These are phyloP conservation scores for Beauveria scarabaeidicola DNA, from an alignment of 2,329 filamentous ascomycete species.

Conservation along the genomic window DNA sequence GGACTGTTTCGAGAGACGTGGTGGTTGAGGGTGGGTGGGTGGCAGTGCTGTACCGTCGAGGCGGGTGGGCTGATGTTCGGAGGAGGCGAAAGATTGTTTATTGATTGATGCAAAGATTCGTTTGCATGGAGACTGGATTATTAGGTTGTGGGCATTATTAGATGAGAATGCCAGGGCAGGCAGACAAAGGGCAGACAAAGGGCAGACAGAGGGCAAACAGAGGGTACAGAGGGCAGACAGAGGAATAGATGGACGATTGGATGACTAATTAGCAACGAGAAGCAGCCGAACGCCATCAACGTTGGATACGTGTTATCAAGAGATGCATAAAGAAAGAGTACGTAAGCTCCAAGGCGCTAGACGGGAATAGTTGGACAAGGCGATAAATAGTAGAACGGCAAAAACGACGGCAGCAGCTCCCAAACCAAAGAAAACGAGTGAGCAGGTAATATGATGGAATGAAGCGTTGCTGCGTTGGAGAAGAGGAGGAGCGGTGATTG, in stretches of 20 bases:
- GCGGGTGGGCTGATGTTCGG: not conserved
- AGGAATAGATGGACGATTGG: not conserved
- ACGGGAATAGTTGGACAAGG: not conserved
- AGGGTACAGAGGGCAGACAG: not conserved
- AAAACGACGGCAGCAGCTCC: not conserved
- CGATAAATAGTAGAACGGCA: not conserved
- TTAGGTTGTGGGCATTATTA: not conserved
- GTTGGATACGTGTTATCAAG: no score
- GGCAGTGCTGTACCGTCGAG: not conserved
- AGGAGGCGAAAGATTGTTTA: not conserved
- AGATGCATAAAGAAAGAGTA: not conserved
- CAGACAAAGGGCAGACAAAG: not conserved
- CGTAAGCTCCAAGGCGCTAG: constrained; percentile 3
- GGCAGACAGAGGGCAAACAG: not conserved
- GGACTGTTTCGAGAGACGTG: not conserved
- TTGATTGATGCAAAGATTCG: not conserved
- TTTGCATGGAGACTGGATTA: not conserved
- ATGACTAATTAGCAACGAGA: not conserved
- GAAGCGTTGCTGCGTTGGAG: not conserved
- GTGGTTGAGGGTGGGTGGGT: not conserved
- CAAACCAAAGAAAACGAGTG: not conserved
- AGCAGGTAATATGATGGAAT: not conserved
- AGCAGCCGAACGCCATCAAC: not conserved
- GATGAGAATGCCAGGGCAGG: not conserved
- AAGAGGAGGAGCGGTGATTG: not conserved